Conservation (phyloP, 2,329 filamentous ascomycete genomes). For the Fusarium sp. region DNA sequence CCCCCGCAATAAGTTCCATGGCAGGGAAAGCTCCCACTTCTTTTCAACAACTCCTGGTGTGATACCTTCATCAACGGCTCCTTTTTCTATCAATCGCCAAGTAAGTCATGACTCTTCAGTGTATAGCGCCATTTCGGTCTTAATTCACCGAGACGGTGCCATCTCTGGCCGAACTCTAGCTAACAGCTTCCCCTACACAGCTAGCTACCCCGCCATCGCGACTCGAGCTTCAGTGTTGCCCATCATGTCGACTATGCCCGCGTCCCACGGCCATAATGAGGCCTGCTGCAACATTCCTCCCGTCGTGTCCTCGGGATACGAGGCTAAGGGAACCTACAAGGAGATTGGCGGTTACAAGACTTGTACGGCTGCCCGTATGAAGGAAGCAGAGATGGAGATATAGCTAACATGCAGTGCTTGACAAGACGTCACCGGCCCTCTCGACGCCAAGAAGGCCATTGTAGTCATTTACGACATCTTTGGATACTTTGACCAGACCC, state of each 20-base stretch:
- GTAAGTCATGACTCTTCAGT: background rate
- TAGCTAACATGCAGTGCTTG: background rate
- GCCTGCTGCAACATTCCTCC: constrained; percentile 70
- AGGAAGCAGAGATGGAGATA: background rate
- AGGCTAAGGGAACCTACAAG: constrained; percentile 66
- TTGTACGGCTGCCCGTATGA: constrained; percentile 44
- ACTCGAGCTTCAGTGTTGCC: constrained; percentile 10
- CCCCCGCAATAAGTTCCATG: constrained; percentile 20
- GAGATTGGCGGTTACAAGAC: constrained; percentile 66
- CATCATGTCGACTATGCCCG: constrained; percentile 62
- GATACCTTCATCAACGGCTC: background rate
- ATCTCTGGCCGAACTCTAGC: background rate
- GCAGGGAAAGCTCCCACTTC: background rate
- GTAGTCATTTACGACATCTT: constrained; percentile 75
- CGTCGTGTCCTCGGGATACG: constrained; percentile 65
- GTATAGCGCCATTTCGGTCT: background rate
- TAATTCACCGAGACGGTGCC: background rate
- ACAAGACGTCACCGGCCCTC: constrained; percentile 59
- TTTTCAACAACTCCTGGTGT: background rate
- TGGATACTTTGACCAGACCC: constrained; percentile 75
- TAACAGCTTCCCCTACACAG: constrained; percentile 7
- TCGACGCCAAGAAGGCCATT: constrained; percentile 66
- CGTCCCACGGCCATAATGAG: constrained; percentile 63
- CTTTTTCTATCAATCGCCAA: background rate
- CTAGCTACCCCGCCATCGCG: constrained; percentile 17